A percentile compares a stretch with the other conserved stretches of the same genome.
These are phyloP conservation scores for Euphorbia schlechtendalii DNA, from an alignment of 441 rosid genomes.

Conservation along the genomic window DNA sequence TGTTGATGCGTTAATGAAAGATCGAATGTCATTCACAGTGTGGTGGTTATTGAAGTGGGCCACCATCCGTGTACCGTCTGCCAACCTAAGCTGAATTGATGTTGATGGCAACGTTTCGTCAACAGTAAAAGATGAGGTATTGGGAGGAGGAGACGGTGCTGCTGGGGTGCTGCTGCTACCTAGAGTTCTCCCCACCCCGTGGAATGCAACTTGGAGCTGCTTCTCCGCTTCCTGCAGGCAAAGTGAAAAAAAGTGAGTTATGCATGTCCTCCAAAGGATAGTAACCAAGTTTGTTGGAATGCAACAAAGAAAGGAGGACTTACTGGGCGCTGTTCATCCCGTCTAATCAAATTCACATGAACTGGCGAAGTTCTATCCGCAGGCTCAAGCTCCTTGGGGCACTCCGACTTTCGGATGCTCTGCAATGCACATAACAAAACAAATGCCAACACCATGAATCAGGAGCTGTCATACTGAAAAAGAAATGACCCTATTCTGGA, in stretches of 20 bases:
- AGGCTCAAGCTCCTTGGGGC: slow-evolving; percentile 95
- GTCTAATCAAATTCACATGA: slow-evolving; percentile 77
- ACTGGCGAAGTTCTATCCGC: slow-evolving; percentile 68
- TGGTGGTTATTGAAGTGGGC: slow-evolving; percentile 65
- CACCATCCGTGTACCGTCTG: slow-evolving; percentile 74
- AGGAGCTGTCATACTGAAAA: background rate
- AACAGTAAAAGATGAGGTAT: slow-evolving; percentile 31
- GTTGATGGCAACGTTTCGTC: slow-evolving; percentile 68
- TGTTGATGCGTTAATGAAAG: slow-evolving; percentile 62
- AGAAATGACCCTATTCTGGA: background rate
- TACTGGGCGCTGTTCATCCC: slow-evolving; percentile 71
- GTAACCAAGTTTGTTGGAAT: background rate
- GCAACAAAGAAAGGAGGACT: slow-evolving; percentile 22
- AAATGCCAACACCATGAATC: slow-evolving; percentile 8
- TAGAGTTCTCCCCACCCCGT: slow-evolving; percentile 85
- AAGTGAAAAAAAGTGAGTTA: too few relatives aligned
- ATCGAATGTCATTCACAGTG: slow-evolving; percentile 53
- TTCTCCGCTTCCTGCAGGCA: slow-evolving; percentile 59
- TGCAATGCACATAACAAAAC: slow-evolving; percentile 24
- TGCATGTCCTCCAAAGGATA: too few relatives aligned
- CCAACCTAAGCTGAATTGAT: slow-evolving; percentile 78
- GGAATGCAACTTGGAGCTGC: slow-evolving; percentile 53
- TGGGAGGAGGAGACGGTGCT: slow-evolving; percentile 23
- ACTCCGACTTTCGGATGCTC: slow-evolving; percentile 93
- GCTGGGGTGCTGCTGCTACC: slow-evolving; percentile 48